A percentile compares a stretch with the other conserved stretches of the same genome.
These are phyloP conservation scores for Fraxinus baroniana DNA, from an alignment of 305 asterid genomes.

Conservation along the genomic window DNA sequence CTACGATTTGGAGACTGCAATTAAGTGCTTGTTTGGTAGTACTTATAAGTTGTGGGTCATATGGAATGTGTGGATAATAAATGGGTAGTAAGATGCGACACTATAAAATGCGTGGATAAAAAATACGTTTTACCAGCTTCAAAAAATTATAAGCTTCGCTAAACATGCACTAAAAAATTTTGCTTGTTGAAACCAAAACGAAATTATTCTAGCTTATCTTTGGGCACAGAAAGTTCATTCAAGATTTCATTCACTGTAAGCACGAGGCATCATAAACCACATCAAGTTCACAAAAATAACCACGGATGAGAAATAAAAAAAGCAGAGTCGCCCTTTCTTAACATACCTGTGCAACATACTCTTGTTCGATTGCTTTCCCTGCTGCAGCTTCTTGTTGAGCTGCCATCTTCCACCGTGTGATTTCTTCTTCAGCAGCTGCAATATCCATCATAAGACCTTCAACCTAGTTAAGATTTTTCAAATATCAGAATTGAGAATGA, in stretches of 20 bases:
- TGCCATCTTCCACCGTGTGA: constrained; percentile 86
- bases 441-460: constrained; percentile 97
- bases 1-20: neutral
- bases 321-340: constrained; percentile 9
- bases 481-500: constrained; percentile 14
- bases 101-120: neutral
- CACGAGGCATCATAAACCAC: neutral
- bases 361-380: constrained; percentile 87
- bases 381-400: constrained; percentile 98
- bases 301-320: constrained; percentile 22
- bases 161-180: neutral
- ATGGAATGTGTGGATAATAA: neutral
- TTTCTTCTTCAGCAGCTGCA: constrained; percentile 92
- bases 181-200: constrained; percentile 7
- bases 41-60: neutral
- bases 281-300: constrained; percentile 19
- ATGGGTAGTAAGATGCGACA: neutral
- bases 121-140: neutral
- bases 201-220: constrained; percentile 12
- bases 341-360: constrained; percentile 65
- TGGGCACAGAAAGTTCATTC: constrained; percentile 2
- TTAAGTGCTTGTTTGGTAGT: neutral
- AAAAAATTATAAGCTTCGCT: neutral
- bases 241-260: constrained; percentile 1
- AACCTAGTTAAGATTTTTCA: constrained; percentile 44